phyloP scores from a whole-genome alignment of 345 rosid genomes.

The Clarkia xantiana region DNA sequence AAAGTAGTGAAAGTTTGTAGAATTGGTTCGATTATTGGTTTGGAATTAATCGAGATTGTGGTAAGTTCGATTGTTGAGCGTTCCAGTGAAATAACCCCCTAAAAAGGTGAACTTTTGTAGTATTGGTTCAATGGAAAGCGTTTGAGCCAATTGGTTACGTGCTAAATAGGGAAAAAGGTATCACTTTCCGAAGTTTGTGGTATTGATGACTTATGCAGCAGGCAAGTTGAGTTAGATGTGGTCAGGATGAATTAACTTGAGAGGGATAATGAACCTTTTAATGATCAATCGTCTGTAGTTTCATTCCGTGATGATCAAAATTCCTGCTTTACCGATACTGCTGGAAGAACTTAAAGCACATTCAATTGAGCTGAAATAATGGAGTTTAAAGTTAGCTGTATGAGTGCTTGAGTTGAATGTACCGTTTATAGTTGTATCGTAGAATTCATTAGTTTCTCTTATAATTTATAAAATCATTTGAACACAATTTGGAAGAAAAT shows the following conservation, averaged over 20 bases:
- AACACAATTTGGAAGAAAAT: constrained; percentile 3
- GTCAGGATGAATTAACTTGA: neutral
- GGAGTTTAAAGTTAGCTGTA: no score
- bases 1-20: neutral
- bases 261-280: no score
- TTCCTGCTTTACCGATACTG: no score
- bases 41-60: neutral
- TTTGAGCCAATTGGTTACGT: neutral
- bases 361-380: no score
- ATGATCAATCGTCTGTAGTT: no score
- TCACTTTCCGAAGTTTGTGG: no score
- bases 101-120: neutral
- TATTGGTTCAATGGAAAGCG: neutral
- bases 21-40: neutral
- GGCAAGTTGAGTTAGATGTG: neutral
- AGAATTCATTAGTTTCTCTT: neutral
- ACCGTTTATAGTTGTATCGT: no score
- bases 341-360: no score
- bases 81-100: neutral
- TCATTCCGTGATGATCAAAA: no score
- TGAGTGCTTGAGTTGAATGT: no score
- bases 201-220: neutral
- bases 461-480: neutral
- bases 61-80: neutral
- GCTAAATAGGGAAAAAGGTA: neutral